A percentile compares a stretch with the other conserved stretches of the same genome.
phyloP scores from a whole-genome alignment of 1,284 basidiomycete genomes.

The Ceratobasidium sp. region DNA sequence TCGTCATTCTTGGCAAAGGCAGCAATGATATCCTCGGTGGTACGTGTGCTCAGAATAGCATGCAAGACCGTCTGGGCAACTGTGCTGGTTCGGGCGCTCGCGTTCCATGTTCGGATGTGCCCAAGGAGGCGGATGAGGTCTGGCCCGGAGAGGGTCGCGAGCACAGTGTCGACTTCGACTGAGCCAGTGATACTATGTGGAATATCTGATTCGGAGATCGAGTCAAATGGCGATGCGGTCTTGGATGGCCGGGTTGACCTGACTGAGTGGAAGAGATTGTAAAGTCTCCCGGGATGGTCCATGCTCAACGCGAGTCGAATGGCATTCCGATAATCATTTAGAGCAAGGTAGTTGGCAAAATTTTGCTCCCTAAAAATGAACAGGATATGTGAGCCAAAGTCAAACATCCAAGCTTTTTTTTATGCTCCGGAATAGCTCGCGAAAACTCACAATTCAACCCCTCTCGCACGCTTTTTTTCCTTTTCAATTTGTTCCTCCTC shows the following conservation, averaged over 20 bases:
- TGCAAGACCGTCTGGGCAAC: slow-evolving; percentile 88
- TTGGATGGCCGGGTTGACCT: slow-evolving; percentile 46
- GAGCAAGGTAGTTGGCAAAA: slow-evolving; percentile 85
- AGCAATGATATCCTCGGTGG: slow-evolving; percentile 73
- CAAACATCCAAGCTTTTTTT: background rate
- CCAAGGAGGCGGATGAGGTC: slow-evolving; percentile 84
- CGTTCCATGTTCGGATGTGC: slow-evolving; percentile 93
- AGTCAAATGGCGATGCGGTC: background rate
- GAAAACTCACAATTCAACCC: slow-evolving; percentile 5
- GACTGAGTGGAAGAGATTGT: slow-evolving; percentile 79
- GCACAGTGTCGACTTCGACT: slow-evolving; percentile 77
- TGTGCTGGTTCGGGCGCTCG: slow-evolving; percentile 81
- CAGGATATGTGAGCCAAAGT: background rate
- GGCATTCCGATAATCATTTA: slow-evolving; percentile 90
- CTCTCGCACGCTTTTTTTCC: slow-evolving; percentile 69
- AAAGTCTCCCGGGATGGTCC: slow-evolving; percentile 89
- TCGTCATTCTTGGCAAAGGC: slow-evolving; percentile 60
- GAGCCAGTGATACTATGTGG: slow-evolving; percentile 65
- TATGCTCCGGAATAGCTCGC: background rate
- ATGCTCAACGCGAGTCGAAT: slow-evolving; percentile 91
- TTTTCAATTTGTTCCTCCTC: slow-evolving; percentile 77
- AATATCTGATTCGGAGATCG: slow-evolving; percentile 35
- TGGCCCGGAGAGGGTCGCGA: slow-evolving; percentile 70
- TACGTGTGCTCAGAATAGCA: slow-evolving; percentile 77
- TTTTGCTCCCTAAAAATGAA: slow-evolving; percentile 81